A percentile compares a stretch with the other conserved stretches of the same genome.
Evolutionary conservation across 257 asterid species (phyloP).

Genomic region (Ilex aquifolium): DNA sequence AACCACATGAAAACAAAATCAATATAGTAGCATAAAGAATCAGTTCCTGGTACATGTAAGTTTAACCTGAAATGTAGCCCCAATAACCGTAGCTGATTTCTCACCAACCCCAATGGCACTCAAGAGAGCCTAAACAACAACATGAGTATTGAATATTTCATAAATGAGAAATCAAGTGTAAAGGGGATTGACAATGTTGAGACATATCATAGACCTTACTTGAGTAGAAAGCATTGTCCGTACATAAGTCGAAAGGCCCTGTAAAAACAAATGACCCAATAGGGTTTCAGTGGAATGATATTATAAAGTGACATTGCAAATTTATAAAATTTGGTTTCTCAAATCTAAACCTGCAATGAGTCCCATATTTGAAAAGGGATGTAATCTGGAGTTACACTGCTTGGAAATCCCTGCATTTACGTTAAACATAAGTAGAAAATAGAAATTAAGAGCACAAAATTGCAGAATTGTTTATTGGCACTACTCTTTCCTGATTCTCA

Average conservation of each 20-base stretch:
- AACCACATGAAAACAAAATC: too few relatives aligned
- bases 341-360: constrained; percentile 67
- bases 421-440: not conserved
- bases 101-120: constrained; percentile 99
- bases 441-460: not conserved
- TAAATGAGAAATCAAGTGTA: too few relatives aligned
- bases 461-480: not conserved
- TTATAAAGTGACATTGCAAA: not conserved
- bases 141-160: not conserved
- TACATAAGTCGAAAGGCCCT: constrained; percentile 97
- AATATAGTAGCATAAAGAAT: too few relatives aligned
- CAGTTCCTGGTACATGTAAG: not conserved
- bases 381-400: constrained; percentile 90
- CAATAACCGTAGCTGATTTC: constrained; percentile 89
- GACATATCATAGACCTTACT: constrained; percentile 24
- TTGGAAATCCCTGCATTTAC: constrained; percentile 79
- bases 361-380: constrained; percentile 90
- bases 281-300: not conserved
- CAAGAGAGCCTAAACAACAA: constrained; percentile 64
- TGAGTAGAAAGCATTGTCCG: constrained; percentile 96
- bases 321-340: constrained; percentile 1
- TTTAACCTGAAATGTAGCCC: constrained; percentile 91
- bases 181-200: not conserved
- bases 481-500: not conserved
- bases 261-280: constrained; percentile 1